A percentile compares a stretch with the other conserved stretches of the same genome.
Conservation (phyloP, 768 basidiomycete genomes). For the Mycena rosella region DNA sequence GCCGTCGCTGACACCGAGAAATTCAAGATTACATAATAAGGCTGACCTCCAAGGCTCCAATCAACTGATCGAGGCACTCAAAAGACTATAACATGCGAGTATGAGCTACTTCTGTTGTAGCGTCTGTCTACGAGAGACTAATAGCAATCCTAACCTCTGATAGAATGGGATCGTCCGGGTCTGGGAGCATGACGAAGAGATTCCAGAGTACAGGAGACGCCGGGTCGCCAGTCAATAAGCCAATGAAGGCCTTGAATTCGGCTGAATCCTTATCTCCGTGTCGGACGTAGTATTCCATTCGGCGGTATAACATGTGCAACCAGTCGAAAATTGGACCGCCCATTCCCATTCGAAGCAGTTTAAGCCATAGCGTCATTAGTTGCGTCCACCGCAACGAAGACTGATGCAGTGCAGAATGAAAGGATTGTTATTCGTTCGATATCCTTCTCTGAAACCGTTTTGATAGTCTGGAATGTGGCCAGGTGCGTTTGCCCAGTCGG, state of each 20-base stretch:
- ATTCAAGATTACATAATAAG: no score
- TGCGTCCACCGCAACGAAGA: not conserved
- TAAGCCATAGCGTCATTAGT: not conserved
- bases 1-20: no score
- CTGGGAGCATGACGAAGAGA: not conserved
- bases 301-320: not conserved
- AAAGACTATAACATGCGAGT: no score
- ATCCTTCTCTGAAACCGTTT: not conserved
- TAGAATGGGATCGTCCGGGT: not conserved
- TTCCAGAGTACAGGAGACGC: not conserved
- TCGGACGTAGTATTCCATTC: not conserved
- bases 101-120: no score
- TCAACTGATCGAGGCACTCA: no score
- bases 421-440: not conserved
- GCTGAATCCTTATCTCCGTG: not conserved
- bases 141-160: not conserved
- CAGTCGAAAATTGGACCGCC: not conserved
- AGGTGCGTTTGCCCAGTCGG: not conserved
- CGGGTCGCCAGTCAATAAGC: not conserved
- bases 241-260: not conserved
- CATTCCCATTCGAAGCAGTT: not conserved
- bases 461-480: not conserved
- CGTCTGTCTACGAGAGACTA: no score
- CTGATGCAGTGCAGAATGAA: not conserved
- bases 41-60: no score